Conservation (phyloP, 2,329 filamentous ascomycete genomes). For the Periglandula ipomoeae region DNA sequence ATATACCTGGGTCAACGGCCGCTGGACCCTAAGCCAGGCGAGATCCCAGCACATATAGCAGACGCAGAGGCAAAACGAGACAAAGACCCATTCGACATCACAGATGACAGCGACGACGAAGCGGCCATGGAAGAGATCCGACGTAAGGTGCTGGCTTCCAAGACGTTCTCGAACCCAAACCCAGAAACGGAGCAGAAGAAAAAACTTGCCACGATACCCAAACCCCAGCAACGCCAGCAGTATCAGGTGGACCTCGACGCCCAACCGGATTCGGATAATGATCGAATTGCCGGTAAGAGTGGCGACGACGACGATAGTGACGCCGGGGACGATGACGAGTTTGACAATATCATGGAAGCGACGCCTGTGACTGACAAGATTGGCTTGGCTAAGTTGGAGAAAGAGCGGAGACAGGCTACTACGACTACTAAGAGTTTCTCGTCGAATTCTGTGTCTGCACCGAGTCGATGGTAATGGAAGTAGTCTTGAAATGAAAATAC, state of each 20-base stretch:
- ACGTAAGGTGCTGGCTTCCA: conserved; percentile 81
- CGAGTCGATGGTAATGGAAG: conserved; percentile 31
- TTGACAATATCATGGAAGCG: conserved; percentile 88
- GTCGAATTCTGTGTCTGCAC: conserved; percentile 38
- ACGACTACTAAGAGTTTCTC: conserved; percentile 43
- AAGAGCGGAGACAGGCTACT: conserved; percentile 39
- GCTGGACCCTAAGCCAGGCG: conserved; percentile 9
- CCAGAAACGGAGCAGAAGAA: conserved; percentile 46
- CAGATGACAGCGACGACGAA: conserved; percentile 64
- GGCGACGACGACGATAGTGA: conserved; percentile 56
- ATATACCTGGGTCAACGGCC: conserved; percentile 53
- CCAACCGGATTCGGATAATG: conserved; percentile 53
- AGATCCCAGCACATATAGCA: conserved; percentile 11
- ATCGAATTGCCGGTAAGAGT: conserved; percentile 50
- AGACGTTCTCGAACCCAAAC: conserved; percentile 57
- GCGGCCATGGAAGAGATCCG: conserved; percentile 86
- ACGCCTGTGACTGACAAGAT: conserved; percentile 81
- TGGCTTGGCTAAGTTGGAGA: conserved; percentile 51
- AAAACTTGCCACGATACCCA: conserved; percentile 53
- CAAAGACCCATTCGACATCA: conserved; percentile 64
- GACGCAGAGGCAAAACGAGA: conserved; percentile 27
- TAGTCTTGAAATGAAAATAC: neutral
- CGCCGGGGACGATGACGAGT: conserved; percentile 62
- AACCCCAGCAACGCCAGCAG: conserved; percentile 37
- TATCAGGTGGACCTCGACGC: conserved; percentile 50